Percentiles rank a stretch among this genome's conserved stretches.
phyloP scores from a whole-genome alignment of 345 rosid species.

The Eucalyptus caleyi region DNA sequence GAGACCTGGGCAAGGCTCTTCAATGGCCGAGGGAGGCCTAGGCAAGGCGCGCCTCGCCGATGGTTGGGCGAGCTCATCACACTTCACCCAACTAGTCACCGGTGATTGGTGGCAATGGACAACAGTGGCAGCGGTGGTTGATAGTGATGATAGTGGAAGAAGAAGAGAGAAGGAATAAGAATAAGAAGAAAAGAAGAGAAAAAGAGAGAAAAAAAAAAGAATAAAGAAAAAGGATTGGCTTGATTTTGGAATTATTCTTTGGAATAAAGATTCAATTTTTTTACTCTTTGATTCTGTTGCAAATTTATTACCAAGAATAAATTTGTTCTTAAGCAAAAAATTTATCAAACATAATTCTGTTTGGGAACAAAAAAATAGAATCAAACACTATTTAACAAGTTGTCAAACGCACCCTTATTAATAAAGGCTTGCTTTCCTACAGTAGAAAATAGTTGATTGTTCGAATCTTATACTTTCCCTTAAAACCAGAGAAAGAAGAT shows the following conservation, averaged over 20 bases:
- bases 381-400: too few species aligned
- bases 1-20: accelerated
- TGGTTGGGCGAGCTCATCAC: accelerated
- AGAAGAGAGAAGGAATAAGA: too few species aligned
- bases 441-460: neutral
- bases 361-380: too few species aligned
- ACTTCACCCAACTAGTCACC: accelerated
- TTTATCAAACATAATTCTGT: accelerated
- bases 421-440: neutral
- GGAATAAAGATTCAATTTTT: too few species aligned
- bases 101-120: accelerated
- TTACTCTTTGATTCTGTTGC: too few species aligned
- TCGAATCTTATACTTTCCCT: neutral
- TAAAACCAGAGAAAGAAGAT: neutral
- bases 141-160: too few species aligned
- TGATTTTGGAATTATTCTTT: accelerated
- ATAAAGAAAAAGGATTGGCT: accelerated
- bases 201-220: too few species aligned
- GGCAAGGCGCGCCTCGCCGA: accelerated
- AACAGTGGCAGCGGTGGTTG: accelerated
- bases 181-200: too few species aligned
- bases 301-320: too few species aligned
- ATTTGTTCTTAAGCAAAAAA: too few species aligned
- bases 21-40: too few species aligned
- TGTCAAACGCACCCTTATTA: accelerated